Evolutionary conservation across 768 basidiomycete species (phyloP), one percentile per base, ranked within the genome.

Genomic region (Suillus luteus): DNA sequence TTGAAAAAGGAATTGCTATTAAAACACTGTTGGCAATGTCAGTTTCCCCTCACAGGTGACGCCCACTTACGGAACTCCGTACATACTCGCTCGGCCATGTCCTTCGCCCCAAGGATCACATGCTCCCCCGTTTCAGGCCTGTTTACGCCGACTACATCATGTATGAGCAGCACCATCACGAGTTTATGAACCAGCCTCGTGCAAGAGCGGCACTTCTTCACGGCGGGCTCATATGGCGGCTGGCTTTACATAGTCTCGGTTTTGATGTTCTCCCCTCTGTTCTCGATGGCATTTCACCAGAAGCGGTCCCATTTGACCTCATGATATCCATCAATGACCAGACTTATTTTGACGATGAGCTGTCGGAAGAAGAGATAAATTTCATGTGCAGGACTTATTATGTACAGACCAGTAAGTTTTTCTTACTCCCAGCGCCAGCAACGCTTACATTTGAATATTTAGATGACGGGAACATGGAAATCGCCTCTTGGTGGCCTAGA

Each of bases 191-290:
- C 10, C 17, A 31, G 35, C 60, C 60, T 19, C 60, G 14, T 3
- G 15, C 60, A 17, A 46, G 60, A 31, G 60, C 31, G 0, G 60
- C 60, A 17, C 52, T 61, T 24, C 60, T 61, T 37, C 22, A 46
- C 6, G 60, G 60, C 10, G 60, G 60, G 2, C 24, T 61, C 22
- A 9, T 61, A 19, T 61, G 60, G 60, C 17, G 31, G 35, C 33
- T 61, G 54, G 60, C 60, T n/a, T 35, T 55, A 3, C 33, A 55
- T 12, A 55, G 33, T n/a, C 19, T 55, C 6, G 52, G 52, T 5
- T 35, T 55, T 5, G 19, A 55, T n/a, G 11, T 12, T 1, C 52
- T 55, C 19, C 52, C 52, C 11, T 55, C 52, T 2, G 2, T 55
- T 35, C 52, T 55, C 3, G 33, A 55, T 3, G 33, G 33, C 19